Evolutionary conservation across 1,284 basidiomycete species (phyloP).

Genomic region (Ganoderma leucocontextum): DNA sequence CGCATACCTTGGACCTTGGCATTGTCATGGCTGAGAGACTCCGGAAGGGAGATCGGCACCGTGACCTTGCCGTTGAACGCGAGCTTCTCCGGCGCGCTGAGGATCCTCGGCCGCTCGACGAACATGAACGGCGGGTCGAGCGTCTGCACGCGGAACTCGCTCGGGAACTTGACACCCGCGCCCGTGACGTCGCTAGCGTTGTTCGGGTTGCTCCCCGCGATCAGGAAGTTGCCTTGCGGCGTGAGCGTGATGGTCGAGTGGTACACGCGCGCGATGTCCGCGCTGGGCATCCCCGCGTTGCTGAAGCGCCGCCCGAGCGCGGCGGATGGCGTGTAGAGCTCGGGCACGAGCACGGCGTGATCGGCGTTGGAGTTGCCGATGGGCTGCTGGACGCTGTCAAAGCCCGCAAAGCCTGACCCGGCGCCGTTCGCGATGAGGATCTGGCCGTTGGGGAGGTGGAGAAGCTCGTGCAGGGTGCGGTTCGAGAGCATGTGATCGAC

Average conservation of each 20-base stretch:
- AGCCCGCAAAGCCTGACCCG: slow-evolving; percentile 54
- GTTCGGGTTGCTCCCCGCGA: slow-evolving; percentile 62
- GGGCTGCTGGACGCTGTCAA: slow-evolving; percentile 40
- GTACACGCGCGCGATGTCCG: slow-evolving; percentile 54
- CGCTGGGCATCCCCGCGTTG: slow-evolving; percentile 53
- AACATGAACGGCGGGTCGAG: slow-evolving; percentile 56
- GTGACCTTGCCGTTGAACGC: slow-evolving; percentile 49
- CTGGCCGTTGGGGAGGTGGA: slow-evolving; percentile 62
- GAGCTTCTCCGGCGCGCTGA: slow-evolving; percentile 47
- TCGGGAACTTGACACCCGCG: slow-evolving; percentile 40
- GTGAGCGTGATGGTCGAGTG: slow-evolving; percentile 53
- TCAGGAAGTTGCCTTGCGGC: slow-evolving; percentile 53
- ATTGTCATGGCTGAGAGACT: slow-evolving; percentile 33
- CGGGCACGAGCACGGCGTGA: slow-evolving; percentile 53
- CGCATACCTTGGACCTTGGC: slow-evolving; percentile 46
- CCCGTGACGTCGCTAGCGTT: slow-evolving; percentile 40
- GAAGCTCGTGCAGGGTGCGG: slow-evolving; percentile 56
- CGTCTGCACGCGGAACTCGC: slow-evolving; percentile 58
- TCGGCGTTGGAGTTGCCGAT: slow-evolving; percentile 56
- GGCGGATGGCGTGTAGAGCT: slow-evolving; percentile 58
- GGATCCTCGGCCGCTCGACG: slow-evolving; percentile 46
- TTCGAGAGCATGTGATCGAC: slow-evolving; percentile 40
- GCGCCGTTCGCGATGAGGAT: slow-evolving; percentile 59
- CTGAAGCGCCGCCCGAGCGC: slow-evolving; percentile 56
- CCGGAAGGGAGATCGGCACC: slow-evolving; percentile 46